Base-by-base conservation (phyloP, 495 filamentous ascomycete genomes). In the Aspergillus indologenus region DNA sequence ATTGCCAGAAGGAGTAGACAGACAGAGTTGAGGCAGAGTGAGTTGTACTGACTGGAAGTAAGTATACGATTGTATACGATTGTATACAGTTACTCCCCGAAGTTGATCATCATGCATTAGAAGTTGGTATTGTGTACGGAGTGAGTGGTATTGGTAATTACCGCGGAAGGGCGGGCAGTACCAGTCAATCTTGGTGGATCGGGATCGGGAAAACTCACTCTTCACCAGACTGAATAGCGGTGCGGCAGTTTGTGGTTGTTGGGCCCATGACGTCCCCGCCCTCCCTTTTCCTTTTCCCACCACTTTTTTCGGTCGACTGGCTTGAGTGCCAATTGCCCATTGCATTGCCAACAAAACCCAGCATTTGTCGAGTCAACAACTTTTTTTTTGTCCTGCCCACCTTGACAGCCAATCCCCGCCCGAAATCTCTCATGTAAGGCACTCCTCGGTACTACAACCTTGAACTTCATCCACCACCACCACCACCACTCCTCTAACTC, bases 291-390 rank as follows among this genome's bases (percentile, higher is more conserved):
- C n/a, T 15, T 40, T 40, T 62, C 56, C 61, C 61, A 62, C 60
- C 60, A 62, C 47, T 56, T 62, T 62, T 51, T 52, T 12, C 18
- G 34, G n/a, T n/a, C n/a, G n/a, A n/a, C n/a, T n/a, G n/a, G n/a
- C n/a, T n/a, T n/a, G n/a, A n/a, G n/a, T n/a, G n/a, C n/a, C n/a
- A n/a, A n/a, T n/a, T n/a, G n/a, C n/a, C n/a, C n/a, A n/a, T n/a
- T n/a, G n/a, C n/a, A n/a, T n/a, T n/a, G n/a, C 46, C 48, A 20
- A 40, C 49, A n/a, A n/a, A 6, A 24, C 50, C 51, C 51, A 54
- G 51, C 43, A 19, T 31, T 40, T 19, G 23, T 54, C 24, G 29
- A 20, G 23, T 54, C 31, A 42, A 18, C 31, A 42, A 18, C 21
- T 29, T 29, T n/a, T n/a, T n/a, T n/a, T n/a, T n/a, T n/a, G n/a